These are phyloP conservation scores for Neonectria coccinea DNA, from an alignment of 2,329 filamentous ascomycete genomes.

Conservation along the genomic window DNA sequence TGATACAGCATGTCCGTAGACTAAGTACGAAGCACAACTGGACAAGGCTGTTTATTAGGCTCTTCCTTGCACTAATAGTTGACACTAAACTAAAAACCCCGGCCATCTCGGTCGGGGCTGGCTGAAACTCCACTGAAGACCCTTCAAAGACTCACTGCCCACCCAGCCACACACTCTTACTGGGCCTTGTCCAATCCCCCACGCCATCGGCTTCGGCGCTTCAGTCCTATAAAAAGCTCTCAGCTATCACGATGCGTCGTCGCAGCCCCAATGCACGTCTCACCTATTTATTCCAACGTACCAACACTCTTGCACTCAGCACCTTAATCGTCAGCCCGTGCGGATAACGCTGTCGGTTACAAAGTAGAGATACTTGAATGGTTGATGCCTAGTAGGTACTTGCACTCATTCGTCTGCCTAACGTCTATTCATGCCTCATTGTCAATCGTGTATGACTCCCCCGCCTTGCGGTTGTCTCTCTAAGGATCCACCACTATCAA, in stretches of 20 bases:
- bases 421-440: neutral
- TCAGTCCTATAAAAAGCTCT: neutral
- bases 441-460: neutral
- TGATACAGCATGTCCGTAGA: neutral
- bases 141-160: constrained; percentile 14
- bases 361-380: neutral
- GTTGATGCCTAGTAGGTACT: neutral
- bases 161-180: too few species aligned
- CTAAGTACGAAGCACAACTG: neutral
- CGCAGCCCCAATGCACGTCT: constrained; percentile 13
- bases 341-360: too few species aligned
- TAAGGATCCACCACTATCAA: neutral
- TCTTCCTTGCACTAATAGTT: neutral
- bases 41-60: neutral
- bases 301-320: neutral
- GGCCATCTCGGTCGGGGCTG: neutral
- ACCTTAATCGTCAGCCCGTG: neutral
- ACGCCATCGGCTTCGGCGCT: neutral
- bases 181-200: neutral
- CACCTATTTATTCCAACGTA: neutral
- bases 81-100: neutral
- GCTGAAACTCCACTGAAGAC: constrained; percentile 12
- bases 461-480: neutral
- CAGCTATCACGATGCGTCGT: neutral
- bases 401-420: neutral